Conservation (phyloP, 306 rosid genomes). For the Cicer cuneatum region DNA sequence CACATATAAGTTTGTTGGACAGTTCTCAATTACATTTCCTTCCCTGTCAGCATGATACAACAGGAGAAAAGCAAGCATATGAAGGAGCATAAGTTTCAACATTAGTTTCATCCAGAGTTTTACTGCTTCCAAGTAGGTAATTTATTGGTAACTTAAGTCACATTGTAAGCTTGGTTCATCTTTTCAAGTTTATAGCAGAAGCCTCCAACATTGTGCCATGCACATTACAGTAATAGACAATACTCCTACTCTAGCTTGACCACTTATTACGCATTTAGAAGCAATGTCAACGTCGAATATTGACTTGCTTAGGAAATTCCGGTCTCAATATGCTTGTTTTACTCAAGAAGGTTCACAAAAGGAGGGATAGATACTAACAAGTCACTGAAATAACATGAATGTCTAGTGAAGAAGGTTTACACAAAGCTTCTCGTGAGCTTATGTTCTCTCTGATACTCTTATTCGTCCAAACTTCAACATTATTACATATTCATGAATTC, state of each 20-base stretch:
- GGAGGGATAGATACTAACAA: neutral
- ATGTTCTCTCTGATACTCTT: too few species aligned
- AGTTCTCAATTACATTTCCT: neutral
- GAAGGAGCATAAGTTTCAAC: neutral
- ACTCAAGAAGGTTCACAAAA: neutral
- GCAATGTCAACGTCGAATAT: neutral
- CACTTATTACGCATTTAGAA: neutral
- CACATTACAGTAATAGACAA: neutral
- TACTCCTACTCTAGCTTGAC: neutral
- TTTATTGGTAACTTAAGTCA: neutral
- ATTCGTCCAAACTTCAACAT: too few species aligned
- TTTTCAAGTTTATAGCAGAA: neutral
- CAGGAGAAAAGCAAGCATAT: neutral
- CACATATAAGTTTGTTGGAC: neutral
- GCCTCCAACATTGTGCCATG: neutral
- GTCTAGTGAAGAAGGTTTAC: neutral
- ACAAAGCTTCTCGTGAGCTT: neutral
- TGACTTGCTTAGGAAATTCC: neutral
- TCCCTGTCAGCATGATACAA: neutral
- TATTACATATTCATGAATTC: too few species aligned
- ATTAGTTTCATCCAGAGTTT: neutral
- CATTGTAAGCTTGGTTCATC: neutral
- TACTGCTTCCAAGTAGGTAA: neutral
- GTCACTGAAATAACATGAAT: neutral
- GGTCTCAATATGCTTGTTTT: neutral